These are phyloP conservation scores for Vitis rupestris DNA, from an alignment of 164 flowering plant species.

Conservation along the genomic window DNA sequence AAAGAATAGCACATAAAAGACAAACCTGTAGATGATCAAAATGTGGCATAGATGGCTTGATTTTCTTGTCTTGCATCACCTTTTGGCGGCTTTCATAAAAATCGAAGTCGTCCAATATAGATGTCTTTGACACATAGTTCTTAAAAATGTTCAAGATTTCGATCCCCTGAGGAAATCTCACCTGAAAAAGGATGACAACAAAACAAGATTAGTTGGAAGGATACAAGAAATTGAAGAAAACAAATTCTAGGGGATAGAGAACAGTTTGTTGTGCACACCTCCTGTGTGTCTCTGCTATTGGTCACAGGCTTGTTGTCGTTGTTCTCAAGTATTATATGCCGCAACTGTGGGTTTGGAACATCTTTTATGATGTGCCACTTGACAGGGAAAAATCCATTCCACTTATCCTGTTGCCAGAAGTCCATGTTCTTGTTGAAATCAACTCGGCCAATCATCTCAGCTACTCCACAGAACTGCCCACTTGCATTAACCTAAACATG, in stretches of 20 bases:
- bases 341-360: constrained; percentile 64
- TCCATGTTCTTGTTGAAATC: constrained; percentile 70
- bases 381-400: constrained; percentile 80
- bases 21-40: constrained; percentile 41
- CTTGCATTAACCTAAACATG: constrained; percentile 75
- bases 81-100: constrained; percentile 85
- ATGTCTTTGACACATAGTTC: constrained; percentile 52
- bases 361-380: constrained; percentile 88
- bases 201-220: neutral
- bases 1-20: neutral
- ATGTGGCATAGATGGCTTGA: constrained; percentile 29
- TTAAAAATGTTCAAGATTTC: constrained; percentile 76
- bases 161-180: constrained; percentile 56
- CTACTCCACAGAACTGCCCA: constrained; percentile 87
- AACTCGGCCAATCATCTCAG: constrained; percentile 79
- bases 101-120: constrained; percentile 78
- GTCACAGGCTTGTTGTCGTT: constrained; percentile 80
- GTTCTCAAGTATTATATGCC: constrained; percentile 69
- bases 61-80: constrained; percentile 67
- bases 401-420: constrained; percentile 90
- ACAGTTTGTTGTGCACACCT: constrained; percentile 31
- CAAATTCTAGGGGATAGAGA: neutral
- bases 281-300: constrained; percentile 80
- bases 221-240: neutral
- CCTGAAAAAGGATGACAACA: constrained; percentile 25